Evolutionary conservation across 179 eudicot genomes (phyloP).

Genomic region (Pouteria campechiana): DNA sequence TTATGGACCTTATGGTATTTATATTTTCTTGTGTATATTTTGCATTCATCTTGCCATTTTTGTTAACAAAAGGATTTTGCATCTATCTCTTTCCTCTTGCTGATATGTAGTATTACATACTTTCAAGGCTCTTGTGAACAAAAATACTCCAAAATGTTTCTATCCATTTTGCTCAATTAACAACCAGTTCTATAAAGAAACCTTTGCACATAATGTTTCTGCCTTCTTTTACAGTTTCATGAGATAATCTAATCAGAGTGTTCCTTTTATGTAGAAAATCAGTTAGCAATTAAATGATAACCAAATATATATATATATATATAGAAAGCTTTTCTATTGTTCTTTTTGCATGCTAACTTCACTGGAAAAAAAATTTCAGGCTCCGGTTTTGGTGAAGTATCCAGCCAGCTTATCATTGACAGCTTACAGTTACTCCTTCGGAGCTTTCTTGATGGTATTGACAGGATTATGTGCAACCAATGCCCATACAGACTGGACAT

Average conservation of each 20-base stretch:
- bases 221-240: neutral
- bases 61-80: too few relatives aligned
- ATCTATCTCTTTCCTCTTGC: too few relatives aligned
- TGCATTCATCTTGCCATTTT: too few relatives aligned
- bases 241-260: neutral
- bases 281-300: neutral
- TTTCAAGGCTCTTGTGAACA: too few relatives aligned
- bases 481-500: constrained; percentile 65
- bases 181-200: too few relatives aligned
- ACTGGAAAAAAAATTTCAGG: constrained; percentile 37
- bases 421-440: constrained; percentile 86
- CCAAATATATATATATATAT: neutral
- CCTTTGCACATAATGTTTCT: neutral
- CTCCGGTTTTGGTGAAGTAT: constrained; percentile 75
- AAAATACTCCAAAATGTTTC: too few relatives aligned
- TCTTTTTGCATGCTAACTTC: constrained; percentile 3
- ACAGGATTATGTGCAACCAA: constrained; percentile 47
- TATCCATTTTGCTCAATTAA: too few relatives aligned
- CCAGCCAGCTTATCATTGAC: constrained; percentile 96
- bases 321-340: neutral
- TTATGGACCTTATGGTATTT: too few relatives aligned
- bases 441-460: constrained; percentile 54
- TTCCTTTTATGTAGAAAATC: neutral
- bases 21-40: too few relatives aligned
- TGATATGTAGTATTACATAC: too few relatives aligned